phyloP scores from a whole-genome alignment of 2,329 filamentous ascomycete genomes.

The Fusarium sp. region DNA sequence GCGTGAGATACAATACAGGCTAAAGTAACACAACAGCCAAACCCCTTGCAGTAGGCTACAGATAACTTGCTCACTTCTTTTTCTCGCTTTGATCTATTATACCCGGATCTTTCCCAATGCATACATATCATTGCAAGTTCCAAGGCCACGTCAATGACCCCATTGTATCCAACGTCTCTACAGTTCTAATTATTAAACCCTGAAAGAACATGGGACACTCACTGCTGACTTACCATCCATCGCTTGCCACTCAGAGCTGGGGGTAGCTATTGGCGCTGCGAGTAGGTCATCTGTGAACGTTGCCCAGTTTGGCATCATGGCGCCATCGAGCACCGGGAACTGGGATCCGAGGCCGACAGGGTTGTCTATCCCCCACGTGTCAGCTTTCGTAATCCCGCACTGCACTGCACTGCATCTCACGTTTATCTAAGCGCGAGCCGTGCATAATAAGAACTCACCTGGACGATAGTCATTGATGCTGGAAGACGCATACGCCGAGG shows the following conservation, averaged over 20 bases:
- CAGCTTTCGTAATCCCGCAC: neutral
- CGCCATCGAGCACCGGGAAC: neutral
- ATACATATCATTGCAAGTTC: neutral
- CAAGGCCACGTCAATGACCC: constrained; percentile 1
- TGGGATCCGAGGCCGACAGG: neutral
- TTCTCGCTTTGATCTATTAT: no score
- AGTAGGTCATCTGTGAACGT: constrained; percentile 1
- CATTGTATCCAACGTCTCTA: constrained; percentile 1
- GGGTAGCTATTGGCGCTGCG: neutral
- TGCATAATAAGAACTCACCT: neutral
- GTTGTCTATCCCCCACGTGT: neutral
- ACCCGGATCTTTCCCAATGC: no score
- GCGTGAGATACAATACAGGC: no score
- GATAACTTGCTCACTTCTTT: neutral
- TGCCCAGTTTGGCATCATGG: constrained; percentile 11
- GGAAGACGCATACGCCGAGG: neutral
- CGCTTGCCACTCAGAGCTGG: neutral
- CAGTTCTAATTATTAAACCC: neutral
- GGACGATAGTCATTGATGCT: neutral
- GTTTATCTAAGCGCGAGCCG: fast-evolving
- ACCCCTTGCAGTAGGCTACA: no score
- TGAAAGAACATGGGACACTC: neutral
- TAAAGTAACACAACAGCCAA: no score
- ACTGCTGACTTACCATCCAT: constrained; percentile 2
- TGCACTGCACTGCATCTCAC: fast-evolving